Percentiles rank a stretch among this genome's conserved stretches.
Evolutionary conservation across 106 monocot species (phyloP).

Genomic region (Apostasia ramifera): DNA sequence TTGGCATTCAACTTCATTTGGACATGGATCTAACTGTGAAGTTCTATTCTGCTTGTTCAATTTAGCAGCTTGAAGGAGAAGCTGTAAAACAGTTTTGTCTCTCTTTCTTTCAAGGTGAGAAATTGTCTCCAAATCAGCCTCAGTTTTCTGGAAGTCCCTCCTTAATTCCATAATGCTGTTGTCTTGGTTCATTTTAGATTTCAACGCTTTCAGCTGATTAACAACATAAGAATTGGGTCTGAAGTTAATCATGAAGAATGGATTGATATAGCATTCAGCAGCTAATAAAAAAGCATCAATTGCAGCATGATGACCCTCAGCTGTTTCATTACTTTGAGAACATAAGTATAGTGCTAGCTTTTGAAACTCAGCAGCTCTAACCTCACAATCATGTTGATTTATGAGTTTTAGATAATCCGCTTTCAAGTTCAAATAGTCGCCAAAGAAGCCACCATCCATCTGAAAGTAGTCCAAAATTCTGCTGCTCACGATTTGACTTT

Average conservation of each 20-base stretch:
- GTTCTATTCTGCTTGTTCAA: constrained; percentile 39
- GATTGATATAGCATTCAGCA: constrained; percentile 93
- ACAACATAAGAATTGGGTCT: constrained; percentile 33
- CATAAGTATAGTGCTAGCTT: constrained; percentile 61
- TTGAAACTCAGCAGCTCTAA: constrained; percentile 71
- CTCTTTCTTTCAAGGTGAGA: constrained; percentile 67
- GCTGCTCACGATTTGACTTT: constrained; percentile 14
- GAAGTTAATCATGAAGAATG: constrained; percentile 73
- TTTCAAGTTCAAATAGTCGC: constrained; percentile 59
- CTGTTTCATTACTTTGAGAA: constrained; percentile 40
- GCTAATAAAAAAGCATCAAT: constrained; percentile 92
- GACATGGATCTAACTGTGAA: constrained; percentile 14
- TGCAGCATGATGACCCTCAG: constrained; percentile 76
- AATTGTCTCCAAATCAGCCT: constrained; percentile 31
- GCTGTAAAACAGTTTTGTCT: constrained; percentile 75
- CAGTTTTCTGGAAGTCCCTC: constrained; percentile 27
- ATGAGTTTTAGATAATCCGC: constrained; percentile 84
- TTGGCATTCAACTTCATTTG: constrained; percentile 19
- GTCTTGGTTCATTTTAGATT: constrained; percentile 24
- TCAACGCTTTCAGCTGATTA: constrained; percentile 24
- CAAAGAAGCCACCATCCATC: constrained; percentile 33
- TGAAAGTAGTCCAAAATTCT: constrained; percentile 21
- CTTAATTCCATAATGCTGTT: constrained; percentile 26
- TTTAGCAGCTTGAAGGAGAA: constrained; percentile 81
- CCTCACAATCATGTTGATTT: constrained; percentile 61